phyloP scores from a whole-genome alignment of 345 rosid species.

The Populus simonii region DNA sequence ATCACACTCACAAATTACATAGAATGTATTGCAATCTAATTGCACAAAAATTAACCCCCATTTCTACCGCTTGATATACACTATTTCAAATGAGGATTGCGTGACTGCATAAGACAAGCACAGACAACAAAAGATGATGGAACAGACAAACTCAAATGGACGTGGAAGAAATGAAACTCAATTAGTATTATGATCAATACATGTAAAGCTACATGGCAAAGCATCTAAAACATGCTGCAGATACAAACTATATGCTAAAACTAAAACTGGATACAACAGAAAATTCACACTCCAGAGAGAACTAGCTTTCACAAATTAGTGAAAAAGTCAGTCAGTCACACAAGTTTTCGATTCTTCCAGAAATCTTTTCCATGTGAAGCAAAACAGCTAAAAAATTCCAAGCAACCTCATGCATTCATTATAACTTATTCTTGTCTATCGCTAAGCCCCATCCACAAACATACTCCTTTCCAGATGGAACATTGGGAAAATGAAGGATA shows the following conservation, averaged over 20 bases:
- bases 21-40: too few relatives aligned
- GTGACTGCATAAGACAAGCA: too few relatives aligned
- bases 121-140: too few relatives aligned
- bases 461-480: neutral
- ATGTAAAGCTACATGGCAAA: neutral
- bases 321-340: neutral
- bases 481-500: neutral
- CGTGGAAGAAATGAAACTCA: too few relatives aligned
- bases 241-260: neutral
- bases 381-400: neutral
- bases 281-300: neutral
- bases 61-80: too few relatives aligned
- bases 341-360: neutral
- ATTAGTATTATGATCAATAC: neutral
- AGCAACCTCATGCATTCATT: neutral
- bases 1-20: too few relatives aligned
- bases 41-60: too few relatives aligned
- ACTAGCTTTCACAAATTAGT: neutral
- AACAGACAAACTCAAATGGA: too few relatives aligned
- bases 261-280: neutral
- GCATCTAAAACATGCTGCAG: neutral
- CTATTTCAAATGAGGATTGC: too few relatives aligned
- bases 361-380: neutral
- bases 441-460: neutral
- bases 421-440: neutral